Evolutionary conservation across 192 early-diverging fungal genomes (phyloP).

Genomic region (Coemansia sp.): DNA sequence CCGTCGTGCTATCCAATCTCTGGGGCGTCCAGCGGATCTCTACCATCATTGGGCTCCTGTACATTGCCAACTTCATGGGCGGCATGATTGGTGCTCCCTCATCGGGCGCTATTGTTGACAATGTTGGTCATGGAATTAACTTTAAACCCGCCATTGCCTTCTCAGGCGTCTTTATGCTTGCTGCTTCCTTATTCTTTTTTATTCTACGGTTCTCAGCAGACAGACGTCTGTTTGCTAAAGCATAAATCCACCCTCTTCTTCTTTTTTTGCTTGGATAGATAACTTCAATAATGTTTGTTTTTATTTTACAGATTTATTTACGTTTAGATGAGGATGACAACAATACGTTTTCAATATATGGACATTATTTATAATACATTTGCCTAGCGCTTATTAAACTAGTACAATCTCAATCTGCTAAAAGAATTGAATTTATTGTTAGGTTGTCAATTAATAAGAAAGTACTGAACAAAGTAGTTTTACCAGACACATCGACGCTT

Average conservation of each 20-base stretch:
- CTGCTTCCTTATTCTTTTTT: conserved; percentile 23
- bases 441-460: too few relatives aligned
- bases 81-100: conserved; percentile 55
- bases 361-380: neutral
- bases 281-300: too few relatives aligned
- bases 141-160: conserved; percentile 42
- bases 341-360: too few relatives aligned
- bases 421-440: too few relatives aligned
- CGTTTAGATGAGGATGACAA: too few relatives aligned
- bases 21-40: conserved; percentile 61
- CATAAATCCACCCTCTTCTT: conserved; percentile 18
- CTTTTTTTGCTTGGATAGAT: neutral
- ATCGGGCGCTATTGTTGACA: conserved; percentile 57
- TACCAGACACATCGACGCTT: too few relatives aligned
- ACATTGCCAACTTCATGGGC: conserved; percentile 53
- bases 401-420: too few relatives aligned
- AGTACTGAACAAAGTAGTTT: too few relatives aligned
- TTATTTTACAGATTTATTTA: too few relatives aligned
- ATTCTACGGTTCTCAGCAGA: conserved; percentile 11
- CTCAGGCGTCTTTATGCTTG: conserved; percentile 44
- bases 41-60: conserved; percentile 59
- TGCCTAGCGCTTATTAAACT: too few relatives aligned
- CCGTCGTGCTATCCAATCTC: conserved; percentile 56
- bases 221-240: conserved; percentile 14
- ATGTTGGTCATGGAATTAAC: conserved; percentile 38